These are phyloP conservation scores for Scenedesmus sp. DNA, from an alignment of 163 green algal species.

Conservation along the genomic window DNA sequence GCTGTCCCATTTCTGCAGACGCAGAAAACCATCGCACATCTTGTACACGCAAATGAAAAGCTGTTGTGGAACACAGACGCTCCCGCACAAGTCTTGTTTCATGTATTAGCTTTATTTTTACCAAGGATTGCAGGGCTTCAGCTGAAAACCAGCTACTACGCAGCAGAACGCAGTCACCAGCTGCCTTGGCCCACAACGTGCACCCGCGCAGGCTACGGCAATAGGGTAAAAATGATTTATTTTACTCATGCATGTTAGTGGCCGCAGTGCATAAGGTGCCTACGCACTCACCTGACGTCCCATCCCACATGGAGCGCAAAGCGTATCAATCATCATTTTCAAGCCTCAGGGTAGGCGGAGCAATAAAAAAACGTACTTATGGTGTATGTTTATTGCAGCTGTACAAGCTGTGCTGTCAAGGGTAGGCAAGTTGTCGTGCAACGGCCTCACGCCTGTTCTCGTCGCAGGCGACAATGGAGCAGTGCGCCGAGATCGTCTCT, in stretches of 20 bases:
- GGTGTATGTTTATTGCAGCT: not conserved
- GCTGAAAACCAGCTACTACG: not conserved
- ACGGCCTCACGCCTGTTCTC: not conserved
- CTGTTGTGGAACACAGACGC: not conserved
- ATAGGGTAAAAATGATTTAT: not conserved
- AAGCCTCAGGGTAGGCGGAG: not conserved
- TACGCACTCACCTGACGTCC: not conserved
- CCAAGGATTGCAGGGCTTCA: not conserved
- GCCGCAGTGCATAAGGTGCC: not conserved
- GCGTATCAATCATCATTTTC: not conserved
- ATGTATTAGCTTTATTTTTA: not conserved
- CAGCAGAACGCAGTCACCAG: slow-evolving; percentile 1
- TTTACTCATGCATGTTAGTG: not conserved
- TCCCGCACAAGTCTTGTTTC: not conserved
- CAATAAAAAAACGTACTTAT: not conserved
- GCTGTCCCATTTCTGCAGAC: not conserved
- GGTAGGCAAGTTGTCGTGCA: not conserved
- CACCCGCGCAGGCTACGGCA: not conserved
- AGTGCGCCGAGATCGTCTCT: slow-evolving; percentile 34
- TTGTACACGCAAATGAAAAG: not conserved
- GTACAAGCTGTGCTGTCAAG: not conserved
- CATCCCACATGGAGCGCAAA: slow-evolving; percentile 15
- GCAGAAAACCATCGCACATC: not conserved
- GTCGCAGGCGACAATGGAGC: slow-evolving; percentile 46
- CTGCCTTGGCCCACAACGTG: not conserved